phyloP scores from a whole-genome alignment of 768 basidiomycete genomes.

The Leucosporidium creatinivorum region DNA sequence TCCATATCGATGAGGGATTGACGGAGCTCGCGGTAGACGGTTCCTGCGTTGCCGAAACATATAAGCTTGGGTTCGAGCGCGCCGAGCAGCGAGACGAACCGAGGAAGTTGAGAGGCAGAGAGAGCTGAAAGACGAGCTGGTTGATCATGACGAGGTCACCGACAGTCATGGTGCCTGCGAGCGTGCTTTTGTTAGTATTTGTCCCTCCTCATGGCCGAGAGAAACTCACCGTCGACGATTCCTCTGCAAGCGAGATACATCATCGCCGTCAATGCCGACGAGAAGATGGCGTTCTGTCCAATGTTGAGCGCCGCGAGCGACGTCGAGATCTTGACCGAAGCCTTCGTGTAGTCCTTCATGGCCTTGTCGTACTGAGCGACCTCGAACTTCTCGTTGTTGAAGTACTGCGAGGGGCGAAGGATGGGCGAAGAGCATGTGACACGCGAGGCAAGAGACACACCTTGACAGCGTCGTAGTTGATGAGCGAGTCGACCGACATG shows the following conservation, averaged over 20 bases:
- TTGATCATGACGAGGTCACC: conserved; percentile 99
- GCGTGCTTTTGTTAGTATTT: too few relatives aligned
- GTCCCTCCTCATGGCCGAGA: too few relatives aligned
- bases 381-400: conserved; percentile 94
- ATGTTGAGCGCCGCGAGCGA: conserved; percentile 89
- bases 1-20: conserved; percentile 98
- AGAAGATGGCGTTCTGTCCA: conserved; percentile 95
- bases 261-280: conserved; percentile 79
- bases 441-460: conserved; percentile 43
- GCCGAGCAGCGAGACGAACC: conserved; percentile 44
- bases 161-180: conserved; percentile 89
- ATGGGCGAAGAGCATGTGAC: neutral
- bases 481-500: conserved; percentile 84
- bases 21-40: conserved; percentile 92
- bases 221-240: conserved; percentile 66
- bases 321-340: conserved; percentile 89
- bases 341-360: conserved; percentile 75
- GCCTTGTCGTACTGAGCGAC: conserved; percentile 85
- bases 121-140: conserved; percentile 94
- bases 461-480: conserved; percentile 99
- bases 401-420: conserved; percentile 48
- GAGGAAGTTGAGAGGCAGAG: conserved; percentile 90
- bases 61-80: too few relatives aligned
- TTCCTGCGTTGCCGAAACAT: conserved; percentile 44
- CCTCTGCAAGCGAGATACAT: conserved; percentile 97